Base-by-base conservation (phyloP, 2,329 filamentous ascomycete genomes). In the Phaeosphaeria sp. region DNA sequence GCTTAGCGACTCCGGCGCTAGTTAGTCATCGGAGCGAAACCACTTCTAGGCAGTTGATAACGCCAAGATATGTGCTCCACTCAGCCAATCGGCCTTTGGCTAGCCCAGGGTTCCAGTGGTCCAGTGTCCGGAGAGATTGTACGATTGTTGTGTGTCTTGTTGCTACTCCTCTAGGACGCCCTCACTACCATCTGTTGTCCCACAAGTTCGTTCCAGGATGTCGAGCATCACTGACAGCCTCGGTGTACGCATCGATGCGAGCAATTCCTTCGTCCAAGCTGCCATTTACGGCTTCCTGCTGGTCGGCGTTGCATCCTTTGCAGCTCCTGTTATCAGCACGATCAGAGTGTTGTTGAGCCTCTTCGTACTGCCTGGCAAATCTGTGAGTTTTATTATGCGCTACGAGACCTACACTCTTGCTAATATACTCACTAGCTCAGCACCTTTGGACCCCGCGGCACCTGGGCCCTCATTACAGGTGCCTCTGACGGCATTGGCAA, bases 401-500 rank as follows among this genome's bases (percentile, higher is more conserved):
- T 50, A 62, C 64, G 41, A 60, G 60, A 44, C 50, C 20, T 18
- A 2, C 11, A 58, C 96, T 23, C 15, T 21, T 42, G 20, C 36
- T 54, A 65, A 46, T 62, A 42, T 52, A 7, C n/a, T 10, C 18
- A 15, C 44, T 44, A 73, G 94, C 88, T 99, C 57, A 89, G 89
- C 69, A 92, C 90, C 67, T 98, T 96, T 80, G 95, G 93, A 67
- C 90, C 90, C 68, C 92, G 92, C 72, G 94, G 94, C 61, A 93
- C 90, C 57, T 99, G 94, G 93, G 95, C 92, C 30, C 87, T 99
- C 54, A 86, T 99, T 42, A 99, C 95, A 23, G 95, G 95, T 63
- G 95, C 94, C 51, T 97, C 93, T 11, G 95, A 99, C 78, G 96
- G 95, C 64, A 89, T 99, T 62, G 95, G 95, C 75, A 98, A 97